Percentiles rank a stretch among this genome's conserved stretches.
Evolutionary conservation across 768 basidiomycete species (phyloP).

Genomic region (Amanita inopinata): DNA sequence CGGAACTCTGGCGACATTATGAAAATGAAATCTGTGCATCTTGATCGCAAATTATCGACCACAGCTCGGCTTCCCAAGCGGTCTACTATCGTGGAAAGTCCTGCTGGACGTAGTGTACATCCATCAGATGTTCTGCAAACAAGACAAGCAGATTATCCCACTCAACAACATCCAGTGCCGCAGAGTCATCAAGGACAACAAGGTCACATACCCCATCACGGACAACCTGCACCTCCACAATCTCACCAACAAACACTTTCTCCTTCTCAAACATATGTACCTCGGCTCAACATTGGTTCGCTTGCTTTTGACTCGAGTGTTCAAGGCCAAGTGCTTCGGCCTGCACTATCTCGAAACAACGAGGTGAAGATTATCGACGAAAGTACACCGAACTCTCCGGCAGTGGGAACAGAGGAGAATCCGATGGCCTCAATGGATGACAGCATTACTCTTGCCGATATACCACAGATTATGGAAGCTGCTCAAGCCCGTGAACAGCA

Average conservation of each 20-base stretch:
- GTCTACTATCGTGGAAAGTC: slow-evolving; percentile 93
- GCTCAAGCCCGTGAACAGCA: slow-evolving; percentile 86
- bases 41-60: slow-evolving; percentile 92
- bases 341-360: slow-evolving; percentile 66
- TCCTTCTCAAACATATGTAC: slow-evolving; percentile 20
- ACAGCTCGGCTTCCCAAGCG: slow-evolving; percentile 88
- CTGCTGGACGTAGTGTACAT: slow-evolving; percentile 78
- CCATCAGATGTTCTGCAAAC: slow-evolving; percentile 46
- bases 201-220: slow-evolving; percentile 27
- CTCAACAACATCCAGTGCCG: slow-evolving; percentile 24
- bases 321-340: slow-evolving; percentile 49
- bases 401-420: slow-evolving; percentile 36
- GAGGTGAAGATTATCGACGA: slow-evolving; percentile 88
- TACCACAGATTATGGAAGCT: slow-evolving; percentile 86
- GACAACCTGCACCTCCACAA: slow-evolving; percentile 17
- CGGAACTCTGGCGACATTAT: slow-evolving; percentile 86
- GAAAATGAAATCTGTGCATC: slow-evolving; percentile 88
- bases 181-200: slow-evolving; percentile 28
- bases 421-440: slow-evolving; percentile 45
- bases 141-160: slow-evolving; percentile 33
- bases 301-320: slow-evolving; percentile 27
- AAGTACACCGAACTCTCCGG: slow-evolving; percentile 60
- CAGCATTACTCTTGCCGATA: slow-evolving; percentile 87
- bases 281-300: slow-evolving; percentile 29
- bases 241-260: slow-evolving; percentile 19